These are phyloP conservation scores for Wickerhamomyces bovis DNA, from an alignment of 805 yeast genomes.

Conservation along the genomic window DNA sequence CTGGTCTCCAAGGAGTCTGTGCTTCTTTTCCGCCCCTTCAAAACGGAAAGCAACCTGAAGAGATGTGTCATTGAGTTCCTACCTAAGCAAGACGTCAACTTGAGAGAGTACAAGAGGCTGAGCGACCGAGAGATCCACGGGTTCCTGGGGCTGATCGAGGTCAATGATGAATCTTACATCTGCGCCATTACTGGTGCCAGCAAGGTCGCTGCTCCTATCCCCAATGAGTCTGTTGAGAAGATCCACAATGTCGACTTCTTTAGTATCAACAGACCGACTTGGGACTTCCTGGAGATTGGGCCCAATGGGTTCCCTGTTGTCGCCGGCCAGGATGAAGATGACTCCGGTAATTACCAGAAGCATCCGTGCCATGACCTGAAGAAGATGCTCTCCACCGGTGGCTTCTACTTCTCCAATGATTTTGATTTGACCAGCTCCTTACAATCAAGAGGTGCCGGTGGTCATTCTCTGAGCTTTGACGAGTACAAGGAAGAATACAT, in stretches of 20 bases:
- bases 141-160: conserved; percentile 73
- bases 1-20: conserved; percentile 38
- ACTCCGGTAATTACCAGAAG: conserved; percentile 6
- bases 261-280: conserved; percentile 60
- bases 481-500: conserved; percentile 79
- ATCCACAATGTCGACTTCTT: conserved; percentile 85
- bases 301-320: conserved; percentile 58
- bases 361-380: conserved; percentile 79
- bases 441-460: conserved; percentile 63
- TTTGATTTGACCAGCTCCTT: conserved; percentile 87
- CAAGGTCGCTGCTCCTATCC: conserved; percentile 77
- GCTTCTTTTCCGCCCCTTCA: conserved; percentile 39
- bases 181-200: conserved; percentile 74
- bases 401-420: conserved; percentile 87
- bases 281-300: conserved; percentile 77
- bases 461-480: conserved; percentile 42
- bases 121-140: conserved; percentile 49
- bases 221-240: conserved; percentile 71
- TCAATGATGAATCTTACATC: conserved; percentile 61
- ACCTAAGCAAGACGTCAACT: conserved; percentile 31
- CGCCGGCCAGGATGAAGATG: conserved; percentile 30
- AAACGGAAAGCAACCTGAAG: conserved; percentile 23
- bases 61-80: conserved; percentile 46
- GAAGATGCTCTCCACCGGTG: conserved; percentile 77
- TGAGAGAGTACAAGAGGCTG: conserved; percentile 35